These are phyloP conservation scores for Solanum bulbocastanum DNA, from an alignment of 257 asterid genomes.

Conservation along the genomic window DNA sequence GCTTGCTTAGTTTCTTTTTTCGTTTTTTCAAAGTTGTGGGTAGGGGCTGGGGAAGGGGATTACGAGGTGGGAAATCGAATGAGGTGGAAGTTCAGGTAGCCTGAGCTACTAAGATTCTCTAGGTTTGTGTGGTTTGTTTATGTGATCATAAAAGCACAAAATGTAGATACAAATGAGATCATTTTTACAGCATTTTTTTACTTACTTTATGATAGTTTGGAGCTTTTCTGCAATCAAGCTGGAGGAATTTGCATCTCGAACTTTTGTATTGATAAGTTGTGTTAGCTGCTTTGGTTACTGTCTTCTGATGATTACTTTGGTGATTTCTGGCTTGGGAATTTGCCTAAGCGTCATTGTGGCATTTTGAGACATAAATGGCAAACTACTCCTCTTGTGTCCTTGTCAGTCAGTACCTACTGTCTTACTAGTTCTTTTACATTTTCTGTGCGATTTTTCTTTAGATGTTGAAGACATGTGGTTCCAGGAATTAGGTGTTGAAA, in stretches of 20 bases:
- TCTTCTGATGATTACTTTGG: background rate
- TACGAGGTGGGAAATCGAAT: background rate
- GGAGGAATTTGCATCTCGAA: background rate
- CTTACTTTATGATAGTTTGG: background rate
- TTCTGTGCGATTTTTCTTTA: background rate
- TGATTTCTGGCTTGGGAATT: background rate
- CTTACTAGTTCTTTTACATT: background rate
- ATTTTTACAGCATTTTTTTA: background rate
- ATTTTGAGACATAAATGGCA: background rate
- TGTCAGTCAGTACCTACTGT: slow-evolving; percentile 43
- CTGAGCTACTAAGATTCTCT: fast-evolving
- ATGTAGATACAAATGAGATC: background rate
- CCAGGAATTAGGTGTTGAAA: background rate
- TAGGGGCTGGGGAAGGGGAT: background rate
- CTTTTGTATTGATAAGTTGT: background rate
- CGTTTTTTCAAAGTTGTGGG: background rate
- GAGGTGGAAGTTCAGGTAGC: background rate
- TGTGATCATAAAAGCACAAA: background rate
- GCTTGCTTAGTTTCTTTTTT: background rate
- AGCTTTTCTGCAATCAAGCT: background rate
- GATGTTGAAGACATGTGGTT: background rate
- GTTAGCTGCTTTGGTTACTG: background rate
- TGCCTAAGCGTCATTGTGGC: background rate
- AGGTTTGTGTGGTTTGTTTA: background rate
- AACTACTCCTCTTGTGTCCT: slow-evolving; percentile 50